phyloP scores from a whole-genome alignment of 495 filamentous ascomycete species.

The Zalerion maritima region DNA sequence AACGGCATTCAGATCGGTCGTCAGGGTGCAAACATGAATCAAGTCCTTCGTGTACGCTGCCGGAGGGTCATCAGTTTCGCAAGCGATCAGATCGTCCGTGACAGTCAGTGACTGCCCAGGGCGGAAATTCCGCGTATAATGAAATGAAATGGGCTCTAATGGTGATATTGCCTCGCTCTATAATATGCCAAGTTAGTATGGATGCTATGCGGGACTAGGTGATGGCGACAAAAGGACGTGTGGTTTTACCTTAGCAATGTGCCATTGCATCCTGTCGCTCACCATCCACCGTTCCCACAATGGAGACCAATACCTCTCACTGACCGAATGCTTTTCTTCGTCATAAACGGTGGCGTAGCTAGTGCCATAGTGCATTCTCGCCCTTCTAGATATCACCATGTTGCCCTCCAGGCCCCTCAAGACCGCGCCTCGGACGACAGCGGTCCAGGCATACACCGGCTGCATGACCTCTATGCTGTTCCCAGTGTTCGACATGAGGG shows the following conservation, averaged over 20 bases:
- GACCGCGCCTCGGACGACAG: constrained; percentile 55
- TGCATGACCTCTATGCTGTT: constrained; percentile 58
- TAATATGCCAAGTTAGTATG: constrained; percentile 3
- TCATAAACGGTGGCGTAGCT: constrained; percentile 64
- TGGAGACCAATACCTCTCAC: constrained; percentile 59
- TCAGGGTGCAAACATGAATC: constrained; percentile 57
- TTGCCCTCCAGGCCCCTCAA: constrained; percentile 54
- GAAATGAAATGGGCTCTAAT: constrained; percentile 50
- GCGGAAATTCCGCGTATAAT: constrained; percentile 67
- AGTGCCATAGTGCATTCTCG: constrained; percentile 64
- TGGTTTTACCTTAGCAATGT: constrained; percentile 49
- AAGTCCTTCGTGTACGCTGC: constrained; percentile 39
- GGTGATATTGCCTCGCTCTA: constrained; percentile 58
- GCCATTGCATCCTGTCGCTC: constrained; percentile 66
- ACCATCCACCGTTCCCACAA: constrained; percentile 74
- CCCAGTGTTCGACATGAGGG: constrained; percentile 27
- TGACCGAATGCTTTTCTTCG: constrained; percentile 48
- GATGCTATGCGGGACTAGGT: neutral
- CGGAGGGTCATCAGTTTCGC: constrained; percentile 48
- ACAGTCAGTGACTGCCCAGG: constrained; percentile 50
- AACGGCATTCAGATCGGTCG: constrained; percentile 57
- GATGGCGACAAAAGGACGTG: constrained; percentile 1
- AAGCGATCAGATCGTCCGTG: constrained; percentile 60
- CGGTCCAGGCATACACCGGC: constrained; percentile 62
- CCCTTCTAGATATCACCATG: constrained; percentile 51